Evolutionary conservation across 1,284 basidiomycete species (phyloP), one percentile per base, ranked within the genome.

Genomic region (Coniferiporia sulphurascens): DNA sequence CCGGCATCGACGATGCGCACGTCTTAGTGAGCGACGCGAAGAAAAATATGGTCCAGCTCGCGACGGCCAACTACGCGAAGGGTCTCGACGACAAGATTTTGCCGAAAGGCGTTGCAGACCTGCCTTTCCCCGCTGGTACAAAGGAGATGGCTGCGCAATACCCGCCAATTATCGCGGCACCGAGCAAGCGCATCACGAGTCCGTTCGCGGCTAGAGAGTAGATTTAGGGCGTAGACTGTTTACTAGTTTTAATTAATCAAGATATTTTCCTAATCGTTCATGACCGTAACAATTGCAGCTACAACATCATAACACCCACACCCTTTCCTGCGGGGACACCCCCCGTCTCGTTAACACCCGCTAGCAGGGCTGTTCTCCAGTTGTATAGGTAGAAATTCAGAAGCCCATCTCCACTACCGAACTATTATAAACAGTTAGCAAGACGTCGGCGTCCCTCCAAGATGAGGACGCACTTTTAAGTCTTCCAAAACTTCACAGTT

Each of bases 71-170:
- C 66, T 82, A 89, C 65, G 81, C 81, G 44, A 86, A 87, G 65
- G 92, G 91, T n/a, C 73, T 87, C 57, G 86, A 87, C 65, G 86
- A 90, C 64, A 89, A 92, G 70, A 86, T 94, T 63, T 73, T 98
- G 19, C 89, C 92, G 1, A 88, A 87, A 65, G 91, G 93, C 52
- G 83, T 98, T 5, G 80, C 84, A 60, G 83, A 86, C 63, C 76
- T 99, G 61, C 95, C 96, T 9, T 95, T 96, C 79, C 96, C 95
- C 0, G 94, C 92, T 32, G 95, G 92, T 41, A 95, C 91, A 10
- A 80, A 78, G 59, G 85, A 91, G 71, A 77, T 96, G 70, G 91
- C 91, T 2, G 78, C 78, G 67, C 68, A 63, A 6, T 75, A 89
- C 6, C 88, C 90, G 1, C 71, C 79, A 22, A 74, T 89, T 52